Conservation (phyloP, 2,329 filamentous ascomycete species). For the Aphanoascus verrucosus region DNA sequence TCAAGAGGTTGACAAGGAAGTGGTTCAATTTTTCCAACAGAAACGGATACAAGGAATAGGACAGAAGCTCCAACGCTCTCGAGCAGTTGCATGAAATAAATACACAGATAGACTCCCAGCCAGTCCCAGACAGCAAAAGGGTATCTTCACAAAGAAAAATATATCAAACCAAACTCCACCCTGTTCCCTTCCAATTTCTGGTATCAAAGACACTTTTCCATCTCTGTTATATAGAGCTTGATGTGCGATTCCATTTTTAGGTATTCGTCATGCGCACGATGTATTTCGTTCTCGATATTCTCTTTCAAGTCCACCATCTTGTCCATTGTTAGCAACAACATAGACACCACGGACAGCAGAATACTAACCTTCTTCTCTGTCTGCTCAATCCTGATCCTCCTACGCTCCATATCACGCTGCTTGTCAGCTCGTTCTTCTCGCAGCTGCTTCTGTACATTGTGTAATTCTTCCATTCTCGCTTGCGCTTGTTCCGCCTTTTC, state of each 20-base stretch:
- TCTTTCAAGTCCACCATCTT: slow-evolving; percentile 97
- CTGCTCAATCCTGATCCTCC: slow-evolving; percentile 89
- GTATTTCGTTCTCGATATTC: slow-evolving; percentile 90
- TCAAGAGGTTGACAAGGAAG: slow-evolving; percentile 48
- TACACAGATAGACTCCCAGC: slow-evolving; percentile 14
- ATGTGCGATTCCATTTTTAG: slow-evolving; percentile 96
- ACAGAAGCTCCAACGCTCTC: neutral
- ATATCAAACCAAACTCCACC: slow-evolving; percentile 31
- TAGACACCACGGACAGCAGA: neutral
- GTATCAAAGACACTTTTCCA: slow-evolving; percentile 73
- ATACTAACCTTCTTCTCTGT: slow-evolving; percentile 82
- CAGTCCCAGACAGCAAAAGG: slow-evolving; percentile 9
- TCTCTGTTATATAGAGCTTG: slow-evolving; percentile 94
- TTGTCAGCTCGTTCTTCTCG: slow-evolving; percentile 79
- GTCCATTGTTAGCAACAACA: slow-evolving; percentile 16
- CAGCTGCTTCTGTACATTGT: slow-evolving; percentile 65
- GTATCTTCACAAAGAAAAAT: slow-evolving; percentile 22
- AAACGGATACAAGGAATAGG: slow-evolving; percentile 11
- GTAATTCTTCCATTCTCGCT: slow-evolving; percentile 80
- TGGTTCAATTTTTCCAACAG: slow-evolving; percentile 54
- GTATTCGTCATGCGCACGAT: slow-evolving; percentile 84
- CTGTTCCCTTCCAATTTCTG: slow-evolving; percentile 17
- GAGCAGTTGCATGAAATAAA: neutral
- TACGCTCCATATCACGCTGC: slow-evolving; percentile 80
- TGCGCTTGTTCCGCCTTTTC: slow-evolving; percentile 73